Evolutionary conservation across 345 rosid species (phyloP).

Genomic region (Barbarea vulgaris): DNA sequence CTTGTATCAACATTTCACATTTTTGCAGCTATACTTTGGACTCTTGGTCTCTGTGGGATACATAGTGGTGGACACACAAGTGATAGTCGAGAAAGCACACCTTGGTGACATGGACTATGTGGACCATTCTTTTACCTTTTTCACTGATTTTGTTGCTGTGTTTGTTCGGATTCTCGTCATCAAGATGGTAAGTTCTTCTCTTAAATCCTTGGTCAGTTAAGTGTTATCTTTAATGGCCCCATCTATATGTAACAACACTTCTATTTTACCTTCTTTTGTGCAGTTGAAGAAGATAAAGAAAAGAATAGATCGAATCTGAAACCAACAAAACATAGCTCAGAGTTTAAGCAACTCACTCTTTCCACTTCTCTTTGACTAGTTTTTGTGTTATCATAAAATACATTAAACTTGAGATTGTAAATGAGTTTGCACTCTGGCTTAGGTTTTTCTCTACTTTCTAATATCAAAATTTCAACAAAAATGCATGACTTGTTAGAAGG

Average conservation of each 20-base stretch:
- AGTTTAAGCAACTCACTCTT: background rate
- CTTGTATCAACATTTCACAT: background rate
- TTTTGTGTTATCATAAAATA: background rate
- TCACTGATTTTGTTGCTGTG: conserved; percentile 69
- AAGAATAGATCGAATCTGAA: background rate
- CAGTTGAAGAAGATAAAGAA: background rate
- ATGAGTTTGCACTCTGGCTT: background rate
- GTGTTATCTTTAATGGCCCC: background rate
- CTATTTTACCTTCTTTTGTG: background rate
- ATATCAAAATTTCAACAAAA: background rate
- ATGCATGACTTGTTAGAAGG: background rate
- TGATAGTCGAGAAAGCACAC: conserved; percentile 80
- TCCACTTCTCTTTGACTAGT: background rate
- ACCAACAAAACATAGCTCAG: background rate
- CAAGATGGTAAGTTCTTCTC: conserved; percentile 51
- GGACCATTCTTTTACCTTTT: conserved; percentile 68
- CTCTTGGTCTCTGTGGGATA: conserved; percentile 74
- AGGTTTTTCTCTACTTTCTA: background rate
- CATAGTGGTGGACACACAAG: conserved; percentile 80
- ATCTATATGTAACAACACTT: background rate
- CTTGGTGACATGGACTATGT: conserved; percentile 74
- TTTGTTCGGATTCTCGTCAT: conserved; percentile 68
- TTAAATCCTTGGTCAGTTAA: background rate
- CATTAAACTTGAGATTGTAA: background rate
- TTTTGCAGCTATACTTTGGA: conserved; percentile 67